Conservation (phyloP, 75 land plant species). For the Cupressus sempervirens region DNA sequence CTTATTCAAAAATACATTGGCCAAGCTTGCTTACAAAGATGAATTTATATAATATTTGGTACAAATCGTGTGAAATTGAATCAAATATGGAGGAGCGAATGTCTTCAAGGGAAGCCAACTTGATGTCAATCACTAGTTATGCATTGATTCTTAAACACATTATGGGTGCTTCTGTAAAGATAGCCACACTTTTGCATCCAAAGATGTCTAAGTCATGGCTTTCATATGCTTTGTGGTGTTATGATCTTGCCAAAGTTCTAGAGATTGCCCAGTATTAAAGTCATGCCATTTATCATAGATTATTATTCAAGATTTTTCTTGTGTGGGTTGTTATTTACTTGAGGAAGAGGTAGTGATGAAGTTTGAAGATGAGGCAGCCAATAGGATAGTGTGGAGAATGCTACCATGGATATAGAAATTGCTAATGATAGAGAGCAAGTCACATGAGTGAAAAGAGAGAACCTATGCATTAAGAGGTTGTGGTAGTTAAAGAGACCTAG, state of each 20-base stretch:
- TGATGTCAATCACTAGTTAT: constrained; percentile 10
- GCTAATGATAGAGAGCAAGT: no score
- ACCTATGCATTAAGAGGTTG: no score
- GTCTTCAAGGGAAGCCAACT: constrained; percentile 1
- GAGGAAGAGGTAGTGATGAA: no score
- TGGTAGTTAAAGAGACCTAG: no score
- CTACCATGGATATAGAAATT: no score
- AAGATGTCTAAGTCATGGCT: constrained; percentile 91
- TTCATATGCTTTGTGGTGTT: constrained; percentile 95
- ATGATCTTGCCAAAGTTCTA: constrained; percentile 43
- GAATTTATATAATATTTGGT: constrained; percentile 21
- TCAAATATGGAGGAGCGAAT: not conserved
- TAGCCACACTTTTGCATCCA: constrained; percentile 63
- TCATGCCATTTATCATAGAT: no score
- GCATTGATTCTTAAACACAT: constrained; percentile 48
- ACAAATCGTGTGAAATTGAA: constrained; percentile 5
- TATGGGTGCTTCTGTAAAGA: constrained; percentile 59
- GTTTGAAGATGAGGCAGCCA: no score
- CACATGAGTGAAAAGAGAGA: no score
- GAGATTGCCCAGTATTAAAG: no score
- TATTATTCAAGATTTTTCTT: no score
- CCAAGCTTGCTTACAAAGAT: constrained; percentile 34
- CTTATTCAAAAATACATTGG: constrained; percentile 13
- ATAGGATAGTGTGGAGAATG: no score
- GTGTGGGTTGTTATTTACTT: no score